These are phyloP conservation scores for Gossypium rotundifolium DNA, from an alignment of 345 rosid species.

Conservation along the genomic window DNA sequence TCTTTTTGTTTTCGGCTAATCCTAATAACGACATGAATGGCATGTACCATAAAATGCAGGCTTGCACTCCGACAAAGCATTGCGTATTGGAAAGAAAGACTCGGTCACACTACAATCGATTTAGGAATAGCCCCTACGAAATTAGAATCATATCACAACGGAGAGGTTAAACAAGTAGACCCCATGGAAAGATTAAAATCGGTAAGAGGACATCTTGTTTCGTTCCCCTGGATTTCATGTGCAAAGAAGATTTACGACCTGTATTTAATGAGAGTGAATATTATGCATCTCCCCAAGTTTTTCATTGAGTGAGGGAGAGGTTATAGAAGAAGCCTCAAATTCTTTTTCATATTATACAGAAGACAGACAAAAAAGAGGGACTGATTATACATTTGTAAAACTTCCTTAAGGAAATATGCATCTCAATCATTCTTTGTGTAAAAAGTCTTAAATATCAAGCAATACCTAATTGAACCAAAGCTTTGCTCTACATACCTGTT, in stretches of 20 bases:
- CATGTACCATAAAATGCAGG: constrained; percentile 23
- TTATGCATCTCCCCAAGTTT: constrained; percentile 91
- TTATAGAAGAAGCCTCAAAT: background rate
- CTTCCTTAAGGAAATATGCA: background rate
- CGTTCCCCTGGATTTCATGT: constrained; percentile 94
- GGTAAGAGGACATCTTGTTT: constrained; percentile 80
- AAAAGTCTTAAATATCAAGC: background rate
- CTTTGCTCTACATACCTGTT: background rate
- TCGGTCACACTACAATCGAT: constrained; percentile 84
- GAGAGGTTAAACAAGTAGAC: constrained; percentile 47
- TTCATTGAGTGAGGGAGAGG: constrained; percentile 21
- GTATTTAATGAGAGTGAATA: constrained; percentile 92
- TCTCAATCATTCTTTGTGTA: constrained; percentile 2
- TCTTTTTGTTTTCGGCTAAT: background rate
- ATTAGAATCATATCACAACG: constrained; percentile 62
- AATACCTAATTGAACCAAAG: background rate
- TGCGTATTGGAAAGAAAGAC: constrained; percentile 63
- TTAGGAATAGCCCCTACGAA: constrained; percentile 78
- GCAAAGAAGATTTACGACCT: constrained; percentile 88
- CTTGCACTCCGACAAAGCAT: constrained; percentile 60
- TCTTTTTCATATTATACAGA: background rate
- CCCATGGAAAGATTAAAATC: constrained; percentile 64
- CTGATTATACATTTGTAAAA: background rate
- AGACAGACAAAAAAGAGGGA: background rate
- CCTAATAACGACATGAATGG: background rate